Evolutionary conservation across 305 asterid genomes (phyloP).

Genomic region (Euphrasia arctica): DNA sequence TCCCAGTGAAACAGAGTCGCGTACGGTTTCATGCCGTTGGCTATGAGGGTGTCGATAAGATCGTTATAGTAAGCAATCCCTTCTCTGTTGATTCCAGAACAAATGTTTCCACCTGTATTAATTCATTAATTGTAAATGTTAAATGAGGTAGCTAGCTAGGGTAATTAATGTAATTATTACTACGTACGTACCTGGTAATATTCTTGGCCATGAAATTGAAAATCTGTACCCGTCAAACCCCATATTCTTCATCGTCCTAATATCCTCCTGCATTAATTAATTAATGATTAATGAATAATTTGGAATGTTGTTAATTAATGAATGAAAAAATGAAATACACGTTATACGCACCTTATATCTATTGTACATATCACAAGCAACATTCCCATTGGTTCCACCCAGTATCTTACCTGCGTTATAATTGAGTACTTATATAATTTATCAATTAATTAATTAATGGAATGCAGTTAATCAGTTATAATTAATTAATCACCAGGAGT

Average conservation of each 20-base stretch:
- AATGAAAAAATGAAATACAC: not conserved
- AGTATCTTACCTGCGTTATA: constrained; percentile 5
- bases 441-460: too few relatives aligned
- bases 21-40: constrained; percentile 9
- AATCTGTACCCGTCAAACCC: constrained; percentile 55
- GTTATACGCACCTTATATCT: constrained; percentile 21
- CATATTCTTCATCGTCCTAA: constrained; percentile 26
- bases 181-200: constrained; percentile 62
- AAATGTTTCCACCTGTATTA: constrained; percentile 20
- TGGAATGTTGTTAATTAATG: too few relatives aligned
- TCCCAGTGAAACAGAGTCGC: constrained; percentile 28
- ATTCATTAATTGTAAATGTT: too few relatives aligned
- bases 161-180: too few relatives aligned
- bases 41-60: constrained; percentile 19
- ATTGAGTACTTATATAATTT: too few relatives aligned
- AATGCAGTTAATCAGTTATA: too few relatives aligned
- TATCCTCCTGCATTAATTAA: constrained; percentile 28
- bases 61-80: constrained; percentile 30
- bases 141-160: too few relatives aligned
- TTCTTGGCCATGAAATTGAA: constrained; percentile 87
- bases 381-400: constrained; percentile 28
- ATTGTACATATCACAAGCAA: constrained; percentile 24
- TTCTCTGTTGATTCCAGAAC: constrained; percentile 21
- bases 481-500: not conserved
- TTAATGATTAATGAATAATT: too few relatives aligned